Evolutionary conservation across 371 early-diverging fungal genomes (phyloP), one percentile per base, ranked within the genome.

Genomic region (Synchytrium microbalum): DNA sequence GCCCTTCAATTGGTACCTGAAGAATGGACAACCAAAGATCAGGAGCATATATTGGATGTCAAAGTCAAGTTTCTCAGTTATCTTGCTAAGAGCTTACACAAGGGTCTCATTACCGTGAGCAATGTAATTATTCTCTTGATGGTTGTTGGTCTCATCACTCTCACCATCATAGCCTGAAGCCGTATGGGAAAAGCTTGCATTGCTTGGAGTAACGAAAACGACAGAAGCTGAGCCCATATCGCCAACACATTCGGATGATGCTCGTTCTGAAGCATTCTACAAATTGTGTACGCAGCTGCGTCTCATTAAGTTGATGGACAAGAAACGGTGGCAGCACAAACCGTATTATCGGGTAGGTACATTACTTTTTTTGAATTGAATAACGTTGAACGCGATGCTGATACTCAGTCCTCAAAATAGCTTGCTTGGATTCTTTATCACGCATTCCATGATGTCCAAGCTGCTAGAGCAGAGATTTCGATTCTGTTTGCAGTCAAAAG

Each of bases 271-370:
- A 23, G 81, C 77, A 0, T 85, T 76, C 64, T 70, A 79, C 3
- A 13, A 66, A 13, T 72, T 86, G 1, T 74, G 77, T 26, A 68
- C 75, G 1, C 78, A 78, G 19, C 64, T 89, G 10, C 64, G 65
- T 10, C 68, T 78, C 24, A 75, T 87, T 38, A 71, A 79, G 30
- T 63, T 67, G 24, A 60, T 71, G 0, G 89, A 88, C 62, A 84
- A 80, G 61, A 81, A 83, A 13, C 72, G 70, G 16, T 83, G 84
- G 84, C 86, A 88, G 29, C 89, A 89, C 63, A 78, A 85, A 27
- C 84, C 84, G 0, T 71, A 76, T 16, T 89, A 75, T 65, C 78
- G 80, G 68, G 89, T 88, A 77, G 60, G 72, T 24, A 16, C 31
- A 3, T 57, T 27, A n/a, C 46, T 14, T 25, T 54, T 30, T 25